Percentiles rank a stretch among this genome's conserved stretches.
Conservation (phyloP, 2,329 filamentous ascomycete genomes). For the Coleophoma cylindrospora region DNA sequence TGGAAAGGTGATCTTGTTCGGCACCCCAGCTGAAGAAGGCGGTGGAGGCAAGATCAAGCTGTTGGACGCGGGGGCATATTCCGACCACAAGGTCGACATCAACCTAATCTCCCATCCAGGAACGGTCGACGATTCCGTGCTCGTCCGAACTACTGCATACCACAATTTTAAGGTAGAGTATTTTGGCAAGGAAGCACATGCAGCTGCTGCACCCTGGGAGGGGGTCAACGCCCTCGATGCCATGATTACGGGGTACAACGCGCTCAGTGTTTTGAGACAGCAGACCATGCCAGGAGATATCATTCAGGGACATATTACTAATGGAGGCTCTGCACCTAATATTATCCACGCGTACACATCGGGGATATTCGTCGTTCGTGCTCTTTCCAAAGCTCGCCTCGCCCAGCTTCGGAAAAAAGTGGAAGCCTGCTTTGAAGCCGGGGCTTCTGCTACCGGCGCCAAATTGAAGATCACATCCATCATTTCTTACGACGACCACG, state of each 20-base stretch:
- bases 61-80: conserved; percentile 38
- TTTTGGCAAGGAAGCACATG: conserved; percentile 49
- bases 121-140: conserved; percentile 33
- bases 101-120: conserved; percentile 35
- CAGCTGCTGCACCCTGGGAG: conserved; percentile 51
- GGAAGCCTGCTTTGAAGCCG: conserved; percentile 40
- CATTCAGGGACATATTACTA: conserved; percentile 42
- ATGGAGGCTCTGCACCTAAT: conserved; percentile 49
- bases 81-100: conserved; percentile 26
- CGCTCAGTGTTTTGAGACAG: conserved; percentile 47
- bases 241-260: conserved; percentile 42
- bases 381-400: conserved; percentile 35
- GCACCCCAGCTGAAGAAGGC: conserved; percentile 36
- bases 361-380: conserved; percentile 39
- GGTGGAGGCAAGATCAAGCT: conserved; percentile 36
- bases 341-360: conserved; percentile 48
- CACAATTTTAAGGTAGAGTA: conserved; percentile 44
- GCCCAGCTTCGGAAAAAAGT: conserved; percentile 35
- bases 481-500: conserved; percentile 46
- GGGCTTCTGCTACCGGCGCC: conserved; percentile 44
- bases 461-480: conserved; percentile 35
- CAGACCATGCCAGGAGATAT: conserved; percentile 47
- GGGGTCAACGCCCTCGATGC: conserved; percentile 57
- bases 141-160: conserved; percentile 48
- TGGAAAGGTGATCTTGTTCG: conserved; percentile 20